Conservation (phyloP, 73 alveolate species). For the Symbiodinium pilosum region DNA sequence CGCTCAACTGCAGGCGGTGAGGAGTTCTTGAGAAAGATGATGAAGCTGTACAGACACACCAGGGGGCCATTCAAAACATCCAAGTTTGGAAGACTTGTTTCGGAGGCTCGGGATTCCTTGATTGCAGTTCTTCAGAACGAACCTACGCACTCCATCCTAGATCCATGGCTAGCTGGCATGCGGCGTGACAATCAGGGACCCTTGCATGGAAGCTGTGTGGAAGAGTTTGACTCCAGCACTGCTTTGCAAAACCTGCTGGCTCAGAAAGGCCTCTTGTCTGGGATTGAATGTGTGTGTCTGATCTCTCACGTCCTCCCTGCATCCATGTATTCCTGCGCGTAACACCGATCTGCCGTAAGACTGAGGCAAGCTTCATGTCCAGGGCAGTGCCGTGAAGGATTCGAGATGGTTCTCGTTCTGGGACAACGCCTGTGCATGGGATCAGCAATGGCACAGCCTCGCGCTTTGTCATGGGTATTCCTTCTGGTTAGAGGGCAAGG, state of each 20-base stretch:
- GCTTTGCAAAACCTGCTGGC: not conserved
- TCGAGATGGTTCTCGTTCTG: slow-evolving; percentile 3
- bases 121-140: not conserved
- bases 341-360: too few species aligned
- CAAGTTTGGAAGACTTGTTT: not conserved
- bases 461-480: not conserved
- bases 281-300: not conserved
- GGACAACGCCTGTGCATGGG: slow-evolving; percentile 10
- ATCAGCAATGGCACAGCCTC: not conserved
- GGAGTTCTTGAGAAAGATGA: not conserved
- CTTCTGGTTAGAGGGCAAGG: not conserved
- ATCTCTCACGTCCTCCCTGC: too few species aligned
- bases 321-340: too few species aligned
- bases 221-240: not conserved
- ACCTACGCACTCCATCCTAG: not conserved
- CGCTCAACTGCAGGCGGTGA: not conserved
- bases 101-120: not conserved
- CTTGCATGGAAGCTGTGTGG: too few species aligned
- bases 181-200: not conserved
- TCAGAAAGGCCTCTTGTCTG: not conserved
- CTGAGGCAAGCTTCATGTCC: not conserved
- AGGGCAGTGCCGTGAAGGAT: not conserved
- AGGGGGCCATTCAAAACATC: not conserved
- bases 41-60: not conserved
- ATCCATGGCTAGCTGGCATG: not conserved